Percentiles rank a stretch among this genome's conserved stretches.
Evolutionary conservation across 257 asterid species (phyloP).

Genomic region (Solanum arcanum): DNA sequence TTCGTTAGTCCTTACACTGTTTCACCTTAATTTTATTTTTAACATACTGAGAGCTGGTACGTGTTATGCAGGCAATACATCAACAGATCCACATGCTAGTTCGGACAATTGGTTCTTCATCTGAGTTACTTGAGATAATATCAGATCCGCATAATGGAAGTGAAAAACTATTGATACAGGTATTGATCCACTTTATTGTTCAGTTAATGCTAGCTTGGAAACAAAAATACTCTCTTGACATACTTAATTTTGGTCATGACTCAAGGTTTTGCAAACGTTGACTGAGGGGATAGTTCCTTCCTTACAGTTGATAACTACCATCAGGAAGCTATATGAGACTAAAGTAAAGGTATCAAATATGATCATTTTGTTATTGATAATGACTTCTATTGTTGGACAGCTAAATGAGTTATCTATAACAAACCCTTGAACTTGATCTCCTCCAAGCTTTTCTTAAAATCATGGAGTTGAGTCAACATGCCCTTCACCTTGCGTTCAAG

Average conservation of each 20-base stretch:
- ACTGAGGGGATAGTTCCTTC: slow-evolving; percentile 85
- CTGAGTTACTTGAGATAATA: slow-evolving; percentile 65
- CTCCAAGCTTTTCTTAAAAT: not conserved
- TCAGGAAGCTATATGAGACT: slow-evolving; percentile 63
- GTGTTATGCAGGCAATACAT: slow-evolving; percentile 62
- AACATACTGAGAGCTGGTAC: slow-evolving; percentile 8
- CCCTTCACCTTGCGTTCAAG: not conserved
- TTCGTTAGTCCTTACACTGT: not conserved
- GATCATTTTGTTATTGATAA: not conserved
- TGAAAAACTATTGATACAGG: slow-evolving; percentile 77
- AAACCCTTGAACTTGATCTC: not conserved
- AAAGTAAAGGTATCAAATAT: slow-evolving; percentile 51
- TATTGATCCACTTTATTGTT: slow-evolving; percentile 8
- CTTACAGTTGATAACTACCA: slow-evolving; percentile 49
- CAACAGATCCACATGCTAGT: slow-evolving; percentile 84
- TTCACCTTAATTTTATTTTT: not conserved
- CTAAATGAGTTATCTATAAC: not conserved
- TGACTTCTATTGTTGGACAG: not conserved
- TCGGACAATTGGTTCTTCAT: slow-evolving; percentile 84
- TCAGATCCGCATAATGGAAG: slow-evolving; percentile 80
- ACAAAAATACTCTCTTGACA: slow-evolving; percentile 1
- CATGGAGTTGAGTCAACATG: not conserved
- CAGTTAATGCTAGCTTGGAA: slow-evolving; percentile 3
- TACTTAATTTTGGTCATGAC: slow-evolving; percentile 13
- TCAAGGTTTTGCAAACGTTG: slow-evolving; percentile 83